Evolutionary conservation across 495 filamentous ascomycete genomes (phyloP), one percentile per base, ranked within the genome.

Genomic region (Penicillium simplicissimum): DNA sequence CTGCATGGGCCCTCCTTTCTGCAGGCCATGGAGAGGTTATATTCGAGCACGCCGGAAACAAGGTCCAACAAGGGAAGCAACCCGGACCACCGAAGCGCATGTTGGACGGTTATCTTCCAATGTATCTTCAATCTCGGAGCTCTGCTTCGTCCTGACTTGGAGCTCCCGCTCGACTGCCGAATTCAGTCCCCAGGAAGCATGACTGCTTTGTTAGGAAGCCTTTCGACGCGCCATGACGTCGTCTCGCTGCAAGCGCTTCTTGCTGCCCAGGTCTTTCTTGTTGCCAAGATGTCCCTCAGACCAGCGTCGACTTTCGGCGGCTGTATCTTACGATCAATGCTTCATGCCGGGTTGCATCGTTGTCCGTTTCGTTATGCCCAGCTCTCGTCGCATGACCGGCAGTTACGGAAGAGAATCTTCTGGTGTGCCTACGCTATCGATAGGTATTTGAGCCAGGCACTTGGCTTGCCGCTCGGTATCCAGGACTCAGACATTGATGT

Each of bases 381-480:
- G 48, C 71, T 79, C 45, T 74, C 72, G 9, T 72, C 72, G 8
- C 75, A 77, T 64, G 75, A 79, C 47, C 66, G 76, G 15, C 74
- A 77, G 25, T 56, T 79, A 52, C 71, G 76, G 13, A 79, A 79
- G 55, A 68, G 80, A 3, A 74, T 83, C 37, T 83, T 83, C 64
- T 83, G 81, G 81, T 80, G 74, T 55, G 78, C 77, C 0, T 83
- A 83, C 63, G 73, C 74, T 15, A 74, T 82, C 43, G 81, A 82
- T 59, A 69, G 80, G 9, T 82, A 79, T 55, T 60, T 82, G 23
- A 81, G 79, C 28, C 77, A 82, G 53, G 74, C 77, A 0, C 68
- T 83, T 13, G 80, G 81, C 0, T 64, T 79, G 15, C 76, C 76
- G 1, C 71, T 79, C 11, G 76, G 76, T 7, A 75, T 78, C 14